Evolutionary conservation across 2,329 filamentous ascomycete genomes (phyloP), one percentile per base, ranked within the genome.

Genomic region (Aspergillus viridinutans): DNA sequence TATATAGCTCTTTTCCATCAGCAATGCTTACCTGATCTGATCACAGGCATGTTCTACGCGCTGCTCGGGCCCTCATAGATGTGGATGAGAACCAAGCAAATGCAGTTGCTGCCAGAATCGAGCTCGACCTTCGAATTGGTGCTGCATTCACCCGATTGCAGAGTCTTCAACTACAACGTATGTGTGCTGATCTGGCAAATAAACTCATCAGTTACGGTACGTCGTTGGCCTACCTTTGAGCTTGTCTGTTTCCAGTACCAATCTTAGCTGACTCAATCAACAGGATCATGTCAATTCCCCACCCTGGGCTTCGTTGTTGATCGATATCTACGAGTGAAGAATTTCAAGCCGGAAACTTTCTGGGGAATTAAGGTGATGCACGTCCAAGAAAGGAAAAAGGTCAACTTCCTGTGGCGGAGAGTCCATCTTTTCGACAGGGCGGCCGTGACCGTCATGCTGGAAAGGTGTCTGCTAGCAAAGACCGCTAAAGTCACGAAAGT

Each of bases 231-330:
- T 4, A 23, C 20, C 2, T 32, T 20, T 26, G 23, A 7, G 29
- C 23, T 26, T 49, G 26, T 10, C 45, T 49, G 7, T 12, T 14
- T 10, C 10, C 10, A 25, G 14, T 7, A 25, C 25, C 1, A 1
- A 5, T 28, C 14, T 28, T 42, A 55, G 3, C 23, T 43, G 38
- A 54, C 14, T 29, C 9, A 7, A 49, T 49, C 47, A 40, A 38
- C 57, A 90, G 90, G 84, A 14, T 96, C 92, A 3, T 99, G 94
- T 64, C 94, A 99, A 72, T 99, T 99, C 67, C 94, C 94, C 1
- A 97, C 94, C 0, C 81, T 99, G 4, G 94, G 94, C 0, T 99
- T 99, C 64, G 93, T 99, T 1, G 94, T 99, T 6, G 94, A 99
- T 73, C 86, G 93, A 50, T 99, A 97, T 72, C 90, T 96, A 66